Base-by-base conservation (phyloP, 2,329 filamentous ascomycete species). In the Nothopassalora personata region DNA sequence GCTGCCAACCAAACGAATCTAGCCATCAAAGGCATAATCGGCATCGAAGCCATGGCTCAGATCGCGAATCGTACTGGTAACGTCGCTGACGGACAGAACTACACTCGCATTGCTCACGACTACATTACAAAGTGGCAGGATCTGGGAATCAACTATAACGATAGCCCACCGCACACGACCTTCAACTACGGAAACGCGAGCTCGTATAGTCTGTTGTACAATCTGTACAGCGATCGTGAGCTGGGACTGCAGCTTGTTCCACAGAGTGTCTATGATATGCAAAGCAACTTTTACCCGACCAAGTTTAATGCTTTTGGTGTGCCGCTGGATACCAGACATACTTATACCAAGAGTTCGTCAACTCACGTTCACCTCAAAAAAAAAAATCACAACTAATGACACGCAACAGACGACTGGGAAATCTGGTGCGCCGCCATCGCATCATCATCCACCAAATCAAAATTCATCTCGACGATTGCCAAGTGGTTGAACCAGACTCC, bases 11-110 rank as follows among this genome's bases (percentile, higher is more conserved):
- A 84, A 71, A 85, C 83, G 15, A 84, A 85, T 63, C 74, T 85
- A 48, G 83, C 81, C 0, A 73, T 85, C 46, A 85, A 85, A 70
- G 82, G 83, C 50, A 84, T 85, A 58, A 81, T 85, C 63, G 82
- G 81, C 36, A 80, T 85, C 59, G 75, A 80, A 66, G 82, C 82
- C 45, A 84, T 85, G 81, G 74, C 80, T 1, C 74, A 77, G 23
- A 82, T 85, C 63, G 76, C 81, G 13, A 75, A 76, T 27, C 63
- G 79, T 19, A 77, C 77, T 6, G 75, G 75, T 33, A 72, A 83
- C 58, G 57, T 68, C 5, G 72, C 64, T 0, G 80, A 82, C 57
- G 78, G 76, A 1, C 53, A 70, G 9, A 75, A 75, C 60, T 79
- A 73, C 67, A 73, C 71, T 8, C 34, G 58, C 15, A 83, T 81